Evolutionary conservation across 2,329 filamentous ascomycete genomes (phyloP).

Genomic region (Rutstroemia sp.): DNA sequence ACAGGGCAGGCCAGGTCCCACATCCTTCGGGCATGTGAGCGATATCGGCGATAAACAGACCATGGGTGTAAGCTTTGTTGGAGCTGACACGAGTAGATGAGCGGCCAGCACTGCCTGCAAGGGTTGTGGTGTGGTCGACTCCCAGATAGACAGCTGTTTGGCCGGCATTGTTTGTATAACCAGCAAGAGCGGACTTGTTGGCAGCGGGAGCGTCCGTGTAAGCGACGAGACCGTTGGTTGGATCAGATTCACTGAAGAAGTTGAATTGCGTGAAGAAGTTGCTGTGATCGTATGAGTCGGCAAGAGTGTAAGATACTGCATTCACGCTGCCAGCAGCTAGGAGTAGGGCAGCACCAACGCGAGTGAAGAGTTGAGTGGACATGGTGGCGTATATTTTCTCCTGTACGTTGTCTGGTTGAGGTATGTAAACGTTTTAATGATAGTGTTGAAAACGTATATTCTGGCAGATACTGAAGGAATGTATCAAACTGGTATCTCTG

Average conservation of each 20-base stretch:
- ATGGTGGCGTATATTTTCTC: conserved; percentile 9
- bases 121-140: conserved; percentile 53
- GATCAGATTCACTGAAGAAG: conserved; percentile 54
- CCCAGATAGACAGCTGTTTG: conserved; percentile 58
- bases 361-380: conserved; percentile 19
- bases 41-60: conserved; percentile 51
- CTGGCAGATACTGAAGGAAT: neutral
- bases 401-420: neutral
- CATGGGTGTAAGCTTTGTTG: conserved; percentile 45
- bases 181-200: conserved; percentile 41
- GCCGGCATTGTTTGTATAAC: conserved; percentile 13
- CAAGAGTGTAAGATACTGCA: conserved; percentile 33
- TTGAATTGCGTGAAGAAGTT: conserved; percentile 42
- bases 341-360: conserved; percentile 27
- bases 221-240: conserved; percentile 67
- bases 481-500: conserved; percentile 1
- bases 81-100: conserved; percentile 60
- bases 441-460: neutral
- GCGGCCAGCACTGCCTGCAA: conserved; percentile 48
- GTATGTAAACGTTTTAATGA: neutral
- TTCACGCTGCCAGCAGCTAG: conserved; percentile 21
- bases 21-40: conserved; percentile 53
- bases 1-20: conserved; percentile 54
- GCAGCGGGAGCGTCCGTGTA: conserved; percentile 56
- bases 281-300: conserved; percentile 36